Base-by-base conservation (phyloP, 2,329 filamentous ascomycete genomes). In the Colletotrichum liaoningense region DNA sequence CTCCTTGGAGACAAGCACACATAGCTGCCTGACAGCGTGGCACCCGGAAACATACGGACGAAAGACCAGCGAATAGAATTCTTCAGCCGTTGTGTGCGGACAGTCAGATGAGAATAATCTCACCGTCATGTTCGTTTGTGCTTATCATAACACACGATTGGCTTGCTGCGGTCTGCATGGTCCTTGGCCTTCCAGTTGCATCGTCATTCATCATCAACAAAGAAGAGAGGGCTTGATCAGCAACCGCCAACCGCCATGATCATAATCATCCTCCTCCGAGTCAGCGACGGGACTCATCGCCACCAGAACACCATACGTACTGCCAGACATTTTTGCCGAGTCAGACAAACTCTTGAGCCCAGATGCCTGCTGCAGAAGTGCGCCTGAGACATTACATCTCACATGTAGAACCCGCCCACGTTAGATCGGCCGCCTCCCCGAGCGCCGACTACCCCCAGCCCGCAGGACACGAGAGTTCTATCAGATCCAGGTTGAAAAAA, bases 341-440 rank as follows among this genome's bases (percentile, higher is more conserved):
- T 52, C 70, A 56, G 59, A 12, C n/a, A 63, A n/a, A 19, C 2
- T 35, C 14, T n/a, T 16, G 33, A 14, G 9, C 19, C 24, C 22
- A 22, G 19, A 5, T 19, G 33, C 26, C 9, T 24, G n/a, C 30
- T 57, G 58, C 30, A 64, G n/a, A 59, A 46, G 35, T 28, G 6
- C 22, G n/a, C 46, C 42, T 59, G 69, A 72, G 59, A 63, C 52
- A 69, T 38, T 30, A 24, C 65, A 60, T 63, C 52, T 52, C 30
- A 55, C 8, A 24, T 14, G 46, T 35, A 11, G n/a, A 35, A 35
- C 42, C 52, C 12, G n/a, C 28, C 19, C 14, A 35, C 26, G 46
- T 58, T 54, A 59, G 70, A 64, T 60, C 70, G 66, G 52, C 55
- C n/a, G 46, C 26, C 9, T 56, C 33, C n/a, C 26, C n/a, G 35